Conservation (phyloP, 2,329 filamentous ascomycete species). For the Arthrobotrys megalospora region DNA sequence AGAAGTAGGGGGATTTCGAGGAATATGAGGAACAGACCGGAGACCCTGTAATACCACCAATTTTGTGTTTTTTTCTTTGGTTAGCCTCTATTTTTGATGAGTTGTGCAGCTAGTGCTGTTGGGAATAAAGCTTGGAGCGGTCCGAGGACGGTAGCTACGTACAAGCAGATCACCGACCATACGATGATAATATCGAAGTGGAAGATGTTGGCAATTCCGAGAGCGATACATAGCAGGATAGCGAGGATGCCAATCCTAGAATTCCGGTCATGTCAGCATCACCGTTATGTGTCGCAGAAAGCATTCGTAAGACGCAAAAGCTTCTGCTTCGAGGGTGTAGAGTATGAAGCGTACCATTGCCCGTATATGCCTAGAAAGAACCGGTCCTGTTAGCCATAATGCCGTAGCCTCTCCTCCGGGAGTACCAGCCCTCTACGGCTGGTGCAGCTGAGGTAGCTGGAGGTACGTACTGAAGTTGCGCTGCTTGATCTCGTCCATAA, state of each 20-base stretch:
- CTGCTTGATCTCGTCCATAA: slow-evolving; percentile 79
- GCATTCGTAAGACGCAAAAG: not conserved
- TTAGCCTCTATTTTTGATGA: slow-evolving; percentile 6
- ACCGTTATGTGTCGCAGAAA: slow-evolving; percentile 27
- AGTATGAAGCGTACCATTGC: slow-evolving; percentile 76
- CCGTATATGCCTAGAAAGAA: slow-evolving; percentile 77
- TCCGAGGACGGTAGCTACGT: slow-evolving; percentile 65
- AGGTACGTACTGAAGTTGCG: slow-evolving; percentile 79
- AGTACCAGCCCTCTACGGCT: slow-evolving; percentile 35
- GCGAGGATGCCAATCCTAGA: slow-evolving; percentile 78
- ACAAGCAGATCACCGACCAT: slow-evolving; percentile 72
- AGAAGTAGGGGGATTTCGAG: slow-evolving; percentile 93
- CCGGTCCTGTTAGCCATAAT: slow-evolving; percentile 58
- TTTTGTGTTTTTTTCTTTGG: slow-evolving; percentile 34
- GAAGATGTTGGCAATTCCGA: slow-evolving; percentile 79
- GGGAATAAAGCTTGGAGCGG: not conserved
- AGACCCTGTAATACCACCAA: slow-evolving; percentile 71
- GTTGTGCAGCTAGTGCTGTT: not conserved
- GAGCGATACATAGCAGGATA: slow-evolving; percentile 79
- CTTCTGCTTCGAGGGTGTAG: slow-evolving; percentile 17
- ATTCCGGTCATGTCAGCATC: slow-evolving; percentile 38
- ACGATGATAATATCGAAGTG: slow-evolving; percentile 70
- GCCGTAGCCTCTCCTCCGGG: slow-evolving; percentile 24
- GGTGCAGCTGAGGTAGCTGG: slow-evolving; percentile 30
- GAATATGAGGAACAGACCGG: slow-evolving; percentile 82